Evolutionary conservation across 176 grass and related monocot genomes (phyloP), one percentile per base, ranked within the genome.

Genomic region (Ampelocalamus luodianensis): DNA sequence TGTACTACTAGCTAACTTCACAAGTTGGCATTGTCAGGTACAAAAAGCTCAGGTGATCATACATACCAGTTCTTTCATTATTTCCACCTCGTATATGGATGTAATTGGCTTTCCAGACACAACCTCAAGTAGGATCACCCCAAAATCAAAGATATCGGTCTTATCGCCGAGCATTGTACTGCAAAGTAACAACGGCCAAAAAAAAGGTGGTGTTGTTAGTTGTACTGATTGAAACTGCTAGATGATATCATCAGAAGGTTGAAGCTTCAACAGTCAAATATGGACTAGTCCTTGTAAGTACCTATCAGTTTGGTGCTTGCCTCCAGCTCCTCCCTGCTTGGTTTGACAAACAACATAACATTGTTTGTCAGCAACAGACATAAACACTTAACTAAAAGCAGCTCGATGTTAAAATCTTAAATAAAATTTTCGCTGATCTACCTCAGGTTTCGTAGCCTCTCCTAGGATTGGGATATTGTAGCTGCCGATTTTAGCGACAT

Each of bases 401-500:
- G 65, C 17, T 65, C 13, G 22, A 34, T 51, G 68, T 20, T 39
- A 62, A 54, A 32, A 63, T 42, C 10, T 40, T 58, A 72, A 36
- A 4, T 5, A 45, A n/a, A 36, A 40, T 60, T 38, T 77, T 40
- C 2, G 0, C 40, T 40, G 26, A 16, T 66, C 68, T 73, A 97
- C 89, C 91, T 94, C 90, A 7, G 74, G 60, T 79, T 92, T 88
- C 69, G 79, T 84, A 45, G 83, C 83, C 78, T 96, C 89, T 69
- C 81, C 90, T 76, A 99, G 75, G 32, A 96, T 78, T 7, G 93
- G 96, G 4, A 96, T 92, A 76, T 87, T 99, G 73, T 96, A 99
- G 74, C 93, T 94, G 78, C 96, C 84, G 34, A 99, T 94, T 68
- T 99, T 96, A 3, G 96, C 91, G 79, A 99, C 93, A 63, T 91